phyloP scores from a whole-genome alignment of 2,329 filamentous ascomycete species.

The Talaromyces sp. region DNA sequence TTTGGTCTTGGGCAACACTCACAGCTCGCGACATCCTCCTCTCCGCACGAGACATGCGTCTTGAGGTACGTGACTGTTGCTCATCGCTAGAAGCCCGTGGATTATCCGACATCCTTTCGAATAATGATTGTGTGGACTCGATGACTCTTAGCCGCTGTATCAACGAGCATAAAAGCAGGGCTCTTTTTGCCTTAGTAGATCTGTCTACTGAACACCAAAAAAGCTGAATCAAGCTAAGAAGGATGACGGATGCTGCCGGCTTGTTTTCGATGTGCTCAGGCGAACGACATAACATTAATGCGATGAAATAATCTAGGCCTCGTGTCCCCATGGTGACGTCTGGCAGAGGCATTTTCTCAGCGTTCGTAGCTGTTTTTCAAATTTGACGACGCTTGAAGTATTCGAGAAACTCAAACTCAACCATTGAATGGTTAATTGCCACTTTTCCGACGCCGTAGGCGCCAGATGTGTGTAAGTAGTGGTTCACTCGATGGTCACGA shows the following conservation, averaged over 20 bases:
- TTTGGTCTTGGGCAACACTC: constrained; percentile 30
- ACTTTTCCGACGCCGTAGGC: too few relatives aligned
- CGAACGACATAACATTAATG: not conserved
- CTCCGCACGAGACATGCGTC: constrained; percentile 36
- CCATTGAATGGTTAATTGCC: not conserved
- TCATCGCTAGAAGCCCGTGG: constrained; percentile 13
- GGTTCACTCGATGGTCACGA: not conserved
- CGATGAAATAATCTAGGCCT: not conserved
- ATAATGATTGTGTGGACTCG: not conserved
- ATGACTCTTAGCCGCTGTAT: not conserved
- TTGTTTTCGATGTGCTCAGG: not conserved
- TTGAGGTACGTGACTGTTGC: constrained; percentile 14
- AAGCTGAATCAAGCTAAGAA: not conserved
- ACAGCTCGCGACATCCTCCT: constrained; percentile 20
- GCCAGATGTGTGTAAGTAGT: not conserved
- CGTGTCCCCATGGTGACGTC: constrained; percentile 14
- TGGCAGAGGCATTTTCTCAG: not conserved
- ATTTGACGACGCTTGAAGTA: not conserved
- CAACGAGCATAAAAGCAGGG: not conserved
- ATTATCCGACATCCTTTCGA: constrained; percentile 4
- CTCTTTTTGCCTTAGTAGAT: not conserved
- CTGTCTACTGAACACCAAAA: not conserved
- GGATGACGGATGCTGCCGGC: constrained; percentile 4
- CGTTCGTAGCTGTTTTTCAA: not conserved
- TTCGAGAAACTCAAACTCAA: not conserved